Conservation (phyloP, 768 basidiomycete species). For the Lenzites betulinus region DNA sequence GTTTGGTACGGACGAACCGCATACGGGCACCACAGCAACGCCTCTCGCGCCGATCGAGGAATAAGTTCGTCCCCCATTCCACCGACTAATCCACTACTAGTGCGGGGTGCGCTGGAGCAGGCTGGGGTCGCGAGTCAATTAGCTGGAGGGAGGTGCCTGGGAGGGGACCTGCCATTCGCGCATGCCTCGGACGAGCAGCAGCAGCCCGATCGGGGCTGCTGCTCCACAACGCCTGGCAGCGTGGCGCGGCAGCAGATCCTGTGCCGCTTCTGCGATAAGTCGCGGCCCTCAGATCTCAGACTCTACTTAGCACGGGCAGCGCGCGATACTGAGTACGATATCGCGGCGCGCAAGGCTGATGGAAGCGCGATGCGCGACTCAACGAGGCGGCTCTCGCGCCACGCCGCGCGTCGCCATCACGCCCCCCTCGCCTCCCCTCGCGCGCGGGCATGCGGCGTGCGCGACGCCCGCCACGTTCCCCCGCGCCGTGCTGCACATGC, state of each 20-base stretch:
- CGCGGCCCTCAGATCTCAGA: too few species aligned
- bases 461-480: slow-evolving; percentile 13
- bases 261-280: slow-evolving; percentile 9
- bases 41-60: not conserved
- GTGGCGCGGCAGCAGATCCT: not conserved
- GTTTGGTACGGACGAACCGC: too few species aligned
- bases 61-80: not conserved
- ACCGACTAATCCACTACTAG: too few species aligned
- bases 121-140: too few species aligned
- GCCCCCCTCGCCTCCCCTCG: not conserved
- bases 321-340: too few species aligned
- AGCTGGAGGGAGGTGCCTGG: slow-evolving; percentile 4
- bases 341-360: not conserved
- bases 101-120: too few species aligned
- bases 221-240: slow-evolving; percentile 13
- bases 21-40: not conserved
- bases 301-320: too few species aligned
- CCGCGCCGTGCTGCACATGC: not conserved
- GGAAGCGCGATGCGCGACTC: not conserved
- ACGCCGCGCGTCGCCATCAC: slow-evolving; percentile 14
- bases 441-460: slow-evolving; percentile 15
- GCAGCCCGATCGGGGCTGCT: not conserved
- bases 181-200: slow-evolving; percentile 3
- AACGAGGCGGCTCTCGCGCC: slow-evolving; percentile 19
- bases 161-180: slow-evolving; percentile 5